Conservation (phyloP, 1,284 basidiomycete genomes). For the Vanrija humicola region DNA sequence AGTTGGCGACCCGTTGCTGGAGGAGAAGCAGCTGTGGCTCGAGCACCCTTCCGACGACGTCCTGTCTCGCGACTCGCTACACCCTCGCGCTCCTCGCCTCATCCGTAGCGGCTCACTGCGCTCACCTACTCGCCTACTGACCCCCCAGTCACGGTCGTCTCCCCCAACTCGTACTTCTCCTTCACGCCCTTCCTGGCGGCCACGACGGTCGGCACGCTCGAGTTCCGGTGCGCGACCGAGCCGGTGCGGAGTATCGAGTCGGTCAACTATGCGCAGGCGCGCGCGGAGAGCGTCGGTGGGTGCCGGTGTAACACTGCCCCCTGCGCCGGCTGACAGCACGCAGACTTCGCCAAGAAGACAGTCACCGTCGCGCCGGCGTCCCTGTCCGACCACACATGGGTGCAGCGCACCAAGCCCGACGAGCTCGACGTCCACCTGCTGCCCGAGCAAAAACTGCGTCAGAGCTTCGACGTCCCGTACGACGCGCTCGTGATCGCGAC, state of each 20-base stretch:
- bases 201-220: constrained; percentile 74
- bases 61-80: not conserved
- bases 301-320: no score
- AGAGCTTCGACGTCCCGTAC: constrained; percentile 58
- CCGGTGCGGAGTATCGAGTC: constrained; percentile 56
- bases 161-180: constrained; percentile 74
- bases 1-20: no score
- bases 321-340: no score
- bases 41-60: not conserved
- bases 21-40: no score
- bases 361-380: constrained; percentile 49
- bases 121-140: constrained; percentile 16
- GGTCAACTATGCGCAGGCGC: constrained; percentile 47
- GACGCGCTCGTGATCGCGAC: constrained; percentile 82
- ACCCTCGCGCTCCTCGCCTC: not conserved
- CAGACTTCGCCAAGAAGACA: constrained; percentile 62
- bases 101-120: not conserved
- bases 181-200: constrained; percentile 75
- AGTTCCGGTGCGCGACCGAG: constrained; percentile 74
- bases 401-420: constrained; percentile 4
- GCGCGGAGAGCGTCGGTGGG: constrained; percentile 47
- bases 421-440: constrained; percentile 44
- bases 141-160: constrained; percentile 59
- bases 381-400: not conserved
- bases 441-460: constrained; percentile 15